Base-by-base conservation (phyloP, 345 rosid genomes). In the Eutrema yunnanense region DNA sequence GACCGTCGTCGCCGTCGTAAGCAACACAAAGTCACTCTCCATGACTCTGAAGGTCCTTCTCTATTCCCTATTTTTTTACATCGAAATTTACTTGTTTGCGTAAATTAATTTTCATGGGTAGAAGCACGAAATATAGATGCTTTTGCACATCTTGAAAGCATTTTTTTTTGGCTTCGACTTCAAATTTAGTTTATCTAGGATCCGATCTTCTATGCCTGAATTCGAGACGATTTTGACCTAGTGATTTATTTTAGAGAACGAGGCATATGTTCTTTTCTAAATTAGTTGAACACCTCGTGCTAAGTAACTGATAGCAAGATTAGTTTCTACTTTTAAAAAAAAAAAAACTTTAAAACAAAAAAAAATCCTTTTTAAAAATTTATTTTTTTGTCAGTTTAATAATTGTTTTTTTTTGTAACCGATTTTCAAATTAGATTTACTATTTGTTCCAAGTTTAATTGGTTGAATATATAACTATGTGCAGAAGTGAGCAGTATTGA, bases 401-500 rank as follows among this genome's bases (percentile, higher is more conserved):
- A 44, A 16, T 3, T 32, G 22, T n/a, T 13, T 6, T 30, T 30
- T 22, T 22, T 22, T 22, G 26, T 22, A 22, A 22, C 26, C 1
- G 26, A 22, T 22, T 22, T 22, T 22, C 26, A 22, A 22, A 22
- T 22, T 22, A 22, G 26, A 22, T 22, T 22, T 3, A 30, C 4
- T 30, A 3, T 30, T 30, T 42, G 14, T 59, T 32, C 63, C 3
- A 33, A 4, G 26, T 26, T 57, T 67, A n/a, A 11, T 19, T 56
- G 33, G 65, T 37, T 38, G 65, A 13, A 59, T 40, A 50, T 51
- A 22, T 22, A 33, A 16, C 2, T 59, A 4, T 33, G 10, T 48
- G 68, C 75, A 88, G 94, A 88, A 78, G 90, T 86, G 30, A 82
- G 85, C 63, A 88, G 94, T 36, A 72, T 75, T 33, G 84, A 81